Conservation (phyloP, 345 rosid species). For the Gossypium thurberi region DNA sequence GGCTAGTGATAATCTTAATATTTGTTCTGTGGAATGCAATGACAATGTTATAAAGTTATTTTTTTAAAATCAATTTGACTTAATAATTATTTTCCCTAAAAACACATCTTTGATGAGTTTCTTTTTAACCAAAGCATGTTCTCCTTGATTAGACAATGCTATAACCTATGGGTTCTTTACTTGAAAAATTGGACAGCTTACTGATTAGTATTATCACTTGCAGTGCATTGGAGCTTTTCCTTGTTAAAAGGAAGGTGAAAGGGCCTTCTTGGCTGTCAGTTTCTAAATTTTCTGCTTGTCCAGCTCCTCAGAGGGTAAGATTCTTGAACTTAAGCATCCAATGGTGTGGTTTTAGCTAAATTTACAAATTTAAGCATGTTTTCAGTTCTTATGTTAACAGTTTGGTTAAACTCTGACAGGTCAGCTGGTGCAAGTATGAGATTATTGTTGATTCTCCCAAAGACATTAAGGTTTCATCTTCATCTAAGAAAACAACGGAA, state of each 20-base stretch:
- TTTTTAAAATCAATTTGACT: slow-evolving; percentile 5
- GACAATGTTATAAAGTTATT: background rate
- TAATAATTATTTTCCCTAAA: background rate
- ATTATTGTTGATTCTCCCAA: slow-evolving; percentile 61
- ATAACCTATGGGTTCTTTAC: background rate
- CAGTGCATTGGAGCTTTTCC: slow-evolving; percentile 97
- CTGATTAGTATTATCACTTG: slow-evolving; percentile 21
- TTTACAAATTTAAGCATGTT: background rate
- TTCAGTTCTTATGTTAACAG: slow-evolving; percentile 20
- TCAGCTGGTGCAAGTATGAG: slow-evolving; percentile 99
- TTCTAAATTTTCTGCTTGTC: slow-evolving; percentile 62
- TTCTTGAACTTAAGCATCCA: slow-evolving; percentile 13
- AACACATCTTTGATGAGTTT: background rate
- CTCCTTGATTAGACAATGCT: background rate
- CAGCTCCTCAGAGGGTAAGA: slow-evolving; percentile 71
- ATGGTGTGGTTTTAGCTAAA: slow-evolving; percentile 6
- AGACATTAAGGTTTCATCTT: slow-evolving; percentile 43
- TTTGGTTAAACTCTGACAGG: slow-evolving; percentile 38
- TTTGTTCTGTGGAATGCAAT: background rate
- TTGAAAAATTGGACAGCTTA: background rate
- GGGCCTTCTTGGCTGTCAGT: slow-evolving; percentile 93
- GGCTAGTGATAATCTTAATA: background rate
- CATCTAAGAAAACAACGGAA: slow-evolving; percentile 43
- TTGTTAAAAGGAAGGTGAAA: slow-evolving; percentile 76
- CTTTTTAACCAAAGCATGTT: background rate